These are phyloP conservation scores for Phytophthora pluvialis DNA, from an alignment of 352 stramenopile genomes.

Conservation along the genomic window DNA sequence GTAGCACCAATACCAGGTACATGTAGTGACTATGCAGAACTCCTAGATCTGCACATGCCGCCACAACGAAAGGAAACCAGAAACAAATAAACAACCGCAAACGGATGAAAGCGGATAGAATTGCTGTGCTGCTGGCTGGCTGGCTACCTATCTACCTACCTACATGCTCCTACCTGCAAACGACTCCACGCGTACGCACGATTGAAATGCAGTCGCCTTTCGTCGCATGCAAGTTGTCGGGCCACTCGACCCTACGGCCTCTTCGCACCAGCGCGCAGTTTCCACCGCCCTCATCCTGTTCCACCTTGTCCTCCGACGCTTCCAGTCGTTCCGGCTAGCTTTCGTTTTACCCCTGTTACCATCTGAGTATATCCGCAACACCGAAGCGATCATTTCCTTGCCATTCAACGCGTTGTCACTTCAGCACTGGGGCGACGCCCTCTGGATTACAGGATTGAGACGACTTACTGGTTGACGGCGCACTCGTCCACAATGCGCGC, in stretches of 20 bases:
- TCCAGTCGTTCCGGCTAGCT: slow-evolving; percentile 29
- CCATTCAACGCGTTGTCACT: slow-evolving; percentile 24
- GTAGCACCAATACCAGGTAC: background rate
- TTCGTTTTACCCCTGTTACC: slow-evolving; percentile 21
- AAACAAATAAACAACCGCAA: slow-evolving; percentile 28
- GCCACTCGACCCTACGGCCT: slow-evolving; percentile 18
- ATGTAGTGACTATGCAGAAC: no score
- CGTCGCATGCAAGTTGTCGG: slow-evolving; percentile 21
- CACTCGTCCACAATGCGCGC: slow-evolving; percentile 88
- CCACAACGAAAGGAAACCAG: background rate
- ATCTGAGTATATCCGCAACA: slow-evolving; percentile 11
- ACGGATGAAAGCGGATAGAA: slow-evolving; percentile 35
- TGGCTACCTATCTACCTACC: slow-evolving; percentile 40
- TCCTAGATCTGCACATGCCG: no score
- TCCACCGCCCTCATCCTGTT: slow-evolving; percentile 16
- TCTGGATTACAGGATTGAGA: slow-evolving; percentile 15
- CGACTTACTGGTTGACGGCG: slow-evolving; percentile 57
- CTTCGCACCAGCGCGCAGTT: slow-evolving; percentile 22
- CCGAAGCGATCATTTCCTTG: slow-evolving; percentile 31
- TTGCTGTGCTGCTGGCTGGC: slow-evolving; percentile 31
- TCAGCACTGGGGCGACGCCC: slow-evolving; percentile 15
- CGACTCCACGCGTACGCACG: slow-evolving; percentile 25
- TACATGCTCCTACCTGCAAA: slow-evolving; percentile 30
- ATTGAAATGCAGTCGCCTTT: slow-evolving; percentile 27
- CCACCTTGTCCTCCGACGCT: slow-evolving; percentile 30